A percentile compares a stretch with the other conserved stretches of the same genome.
Evolutionary conservation across 179 eudicot species (phyloP).

Genomic region (Beta macrorhiza): DNA sequence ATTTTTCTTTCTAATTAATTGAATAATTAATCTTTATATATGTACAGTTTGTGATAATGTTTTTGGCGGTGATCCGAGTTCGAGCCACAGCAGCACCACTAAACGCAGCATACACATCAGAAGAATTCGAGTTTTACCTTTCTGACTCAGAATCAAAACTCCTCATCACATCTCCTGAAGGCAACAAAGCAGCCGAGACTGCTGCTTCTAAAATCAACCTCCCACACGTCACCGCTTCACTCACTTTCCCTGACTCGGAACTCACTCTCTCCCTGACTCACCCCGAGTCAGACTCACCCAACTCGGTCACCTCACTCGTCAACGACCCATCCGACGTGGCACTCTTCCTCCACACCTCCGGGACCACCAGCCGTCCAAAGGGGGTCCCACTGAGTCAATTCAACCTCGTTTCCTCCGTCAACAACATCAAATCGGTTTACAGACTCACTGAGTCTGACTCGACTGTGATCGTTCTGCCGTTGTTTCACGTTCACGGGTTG

Average conservation of each 20-base stretch:
- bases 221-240: slow-evolving; percentile 43
- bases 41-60: slow-evolving; percentile 61
- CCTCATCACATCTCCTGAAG: slow-evolving; percentile 49
- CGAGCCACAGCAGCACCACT: slow-evolving; percentile 71
- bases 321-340: slow-evolving; percentile 66
- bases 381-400: slow-evolving; percentile 69
- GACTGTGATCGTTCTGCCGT: slow-evolving; percentile 65
- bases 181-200: slow-evolving; percentile 53
- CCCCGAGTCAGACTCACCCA: slow-evolving; percentile 25
- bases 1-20: too few species aligned
- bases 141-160: slow-evolving; percentile 72
- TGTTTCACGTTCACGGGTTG: slow-evolving; percentile 75
- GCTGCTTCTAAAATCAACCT: slow-evolving; percentile 58
- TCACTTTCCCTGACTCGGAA: slow-evolving; percentile 38
- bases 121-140: slow-evolving; percentile 70
- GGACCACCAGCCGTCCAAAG: slow-evolving; percentile 78
- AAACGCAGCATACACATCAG: slow-evolving; percentile 65
- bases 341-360: slow-evolving; percentile 75
- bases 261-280: slow-evolving; percentile 32
- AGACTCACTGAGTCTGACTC: slow-evolving; percentile 59
- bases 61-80: slow-evolving; percentile 64
- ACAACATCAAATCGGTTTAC: slow-evolving; percentile 57
- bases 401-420: slow-evolving; percentile 51
- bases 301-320: slow-evolving; percentile 13
- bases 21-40: not conserved